Base-by-base conservation (phyloP, 2,329 filamentous ascomycete genomes). In the Plectosphaerella plurivora region DNA sequence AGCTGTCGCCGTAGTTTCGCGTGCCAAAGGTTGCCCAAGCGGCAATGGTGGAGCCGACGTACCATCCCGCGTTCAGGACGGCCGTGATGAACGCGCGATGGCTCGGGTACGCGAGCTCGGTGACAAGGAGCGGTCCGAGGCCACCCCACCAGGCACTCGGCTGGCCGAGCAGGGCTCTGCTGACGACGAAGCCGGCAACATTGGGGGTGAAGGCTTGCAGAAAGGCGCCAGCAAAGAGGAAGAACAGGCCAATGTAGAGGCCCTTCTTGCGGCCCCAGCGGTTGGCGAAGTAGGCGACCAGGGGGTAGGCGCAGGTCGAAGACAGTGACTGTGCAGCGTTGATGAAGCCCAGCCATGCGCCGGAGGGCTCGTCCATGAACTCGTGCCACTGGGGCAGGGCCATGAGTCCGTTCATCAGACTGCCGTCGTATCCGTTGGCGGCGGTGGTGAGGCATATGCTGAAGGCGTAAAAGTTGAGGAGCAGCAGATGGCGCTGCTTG, bases 401-500 rank as follows among this genome's bases (percentile, higher is more conserved):
- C 54, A 81, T 79, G 22, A 84, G 68, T 0, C 77, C 78, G 55
- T 82, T 82, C 64, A 82, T 68, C 68, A 82, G 77, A 3, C 74
- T 78, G 2, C 73, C 72, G 52, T 78, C 74, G 51, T 75, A 75
- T 24, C 72, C 68, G 35, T 55, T 55, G 5, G 53, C 51, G n/a
- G 53, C 47, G 8, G 44, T 45, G 1, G 53, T 24, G 4, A 55
- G 45, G 1, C 33, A 45, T 22, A 53, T 14, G 37, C 41, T 51
- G 20, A 53, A 20, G 28, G 35, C 39, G 18, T 53, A 53, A 35
- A 35, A 48, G 52, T 53, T 53, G 48, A 53, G 52, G 18, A 39
- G 22, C 6, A 50, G 15, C 3, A 53, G 45, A 16, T 53, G 52
- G 7, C 42, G 42, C 25, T 53, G 39, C 37, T 48, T 53, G 36